A percentile compares a stretch with the other conserved stretches of the same genome.
Conservation (phyloP, 75 land plant genomes). For the Larix kaempferi region DNA sequence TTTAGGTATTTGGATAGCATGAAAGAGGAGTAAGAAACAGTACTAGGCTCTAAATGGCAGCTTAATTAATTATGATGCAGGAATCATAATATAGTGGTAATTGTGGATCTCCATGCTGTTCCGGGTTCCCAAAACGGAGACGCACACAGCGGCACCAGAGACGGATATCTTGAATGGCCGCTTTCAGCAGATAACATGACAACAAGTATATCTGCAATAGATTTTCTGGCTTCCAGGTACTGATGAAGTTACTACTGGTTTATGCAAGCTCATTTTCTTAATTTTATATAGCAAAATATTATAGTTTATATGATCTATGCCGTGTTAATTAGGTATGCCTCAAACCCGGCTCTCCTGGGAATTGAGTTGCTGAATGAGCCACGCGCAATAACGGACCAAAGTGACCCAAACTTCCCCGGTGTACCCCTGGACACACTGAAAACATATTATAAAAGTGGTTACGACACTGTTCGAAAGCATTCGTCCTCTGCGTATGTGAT, state of each 20-base stretch:
- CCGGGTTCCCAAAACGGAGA: slow-evolving; percentile 78
- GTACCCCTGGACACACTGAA: slow-evolving; percentile 39
- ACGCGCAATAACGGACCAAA: too few species aligned
- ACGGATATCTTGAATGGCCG: slow-evolving; percentile 73
- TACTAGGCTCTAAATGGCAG: not conserved
- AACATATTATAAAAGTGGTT: slow-evolving; percentile 51
- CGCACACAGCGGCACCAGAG: slow-evolving; percentile 71
- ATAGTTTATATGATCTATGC: too few species aligned
- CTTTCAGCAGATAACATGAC: slow-evolving; percentile 37
- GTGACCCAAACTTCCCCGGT: too few species aligned
- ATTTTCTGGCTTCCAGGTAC: slow-evolving; percentile 69
- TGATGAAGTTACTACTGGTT: too few species aligned
- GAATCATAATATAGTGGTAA: slow-evolving; percentile 52
- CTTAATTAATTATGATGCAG: slow-evolving; percentile 22
- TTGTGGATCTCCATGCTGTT: slow-evolving; percentile 79
- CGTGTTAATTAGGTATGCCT: slow-evolving; percentile 40
- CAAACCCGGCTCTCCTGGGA: slow-evolving; percentile 31
- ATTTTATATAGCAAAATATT: too few species aligned
- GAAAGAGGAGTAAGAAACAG: too few species aligned
- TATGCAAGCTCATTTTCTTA: not conserved
- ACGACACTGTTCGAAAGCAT: slow-evolving; percentile 51
- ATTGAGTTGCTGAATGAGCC: slow-evolving; percentile 77
- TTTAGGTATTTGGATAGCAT: too few species aligned
- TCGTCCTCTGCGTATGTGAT: slow-evolving; percentile 63
- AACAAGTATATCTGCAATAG: slow-evolving; percentile 56